Evolutionary conservation across 2,329 filamentous ascomycete genomes (phyloP), one percentile per base, ranked within the genome.

Genomic region (Zarea fungicola): DNA sequence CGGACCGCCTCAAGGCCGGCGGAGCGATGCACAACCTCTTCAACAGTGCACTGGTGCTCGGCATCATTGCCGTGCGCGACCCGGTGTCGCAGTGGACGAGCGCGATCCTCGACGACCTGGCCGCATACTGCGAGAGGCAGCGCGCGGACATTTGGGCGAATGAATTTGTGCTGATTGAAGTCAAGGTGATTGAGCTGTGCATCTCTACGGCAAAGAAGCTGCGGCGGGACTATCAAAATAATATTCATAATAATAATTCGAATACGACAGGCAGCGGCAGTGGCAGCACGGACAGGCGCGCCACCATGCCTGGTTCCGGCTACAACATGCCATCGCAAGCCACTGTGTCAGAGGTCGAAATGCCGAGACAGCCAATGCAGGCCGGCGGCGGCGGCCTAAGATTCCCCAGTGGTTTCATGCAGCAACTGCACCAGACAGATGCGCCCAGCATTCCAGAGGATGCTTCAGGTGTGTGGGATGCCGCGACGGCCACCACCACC

Each of bases 171-270:
- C 56, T 69, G 1, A 66, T 66, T 1, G 69, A 71, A 54, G 64
- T 72, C 13, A 68, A 68, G 48, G 65, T 71, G 1, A 62, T 70
- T 28, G 68, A 72, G 56, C 56, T 72, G 8, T 71, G 68, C 53
- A 66, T 71, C 41, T 50, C 56, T 4, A 60, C 51, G 16, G 52
- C 54, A 3, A 49, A 50, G 10, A 55, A 55, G 14, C 50, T 48
- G 7, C 25, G 42, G 29, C 40, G 35, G 28, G 52, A 52, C n/a
- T n/a, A n/a, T n/a, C n/a, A n/a, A n/a, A n/a, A n/a, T n/a, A n/a
- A n/a, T n/a, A n/a, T n/a, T n/a, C n/a, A n/a, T n/a, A n/a, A n/a
- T n/a, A n/a, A n/a, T n/a, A n/a, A n/a, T n/a, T n/a, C n/a, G n/a
- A n/a, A n/a, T n/a, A n/a, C n/a, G n/a, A n/a, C n/a, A n/a, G n/a